Base-by-base conservation (phyloP, 2,329 filamentous ascomycete genomes). In the Ascocoryne sarcoides region DNA sequence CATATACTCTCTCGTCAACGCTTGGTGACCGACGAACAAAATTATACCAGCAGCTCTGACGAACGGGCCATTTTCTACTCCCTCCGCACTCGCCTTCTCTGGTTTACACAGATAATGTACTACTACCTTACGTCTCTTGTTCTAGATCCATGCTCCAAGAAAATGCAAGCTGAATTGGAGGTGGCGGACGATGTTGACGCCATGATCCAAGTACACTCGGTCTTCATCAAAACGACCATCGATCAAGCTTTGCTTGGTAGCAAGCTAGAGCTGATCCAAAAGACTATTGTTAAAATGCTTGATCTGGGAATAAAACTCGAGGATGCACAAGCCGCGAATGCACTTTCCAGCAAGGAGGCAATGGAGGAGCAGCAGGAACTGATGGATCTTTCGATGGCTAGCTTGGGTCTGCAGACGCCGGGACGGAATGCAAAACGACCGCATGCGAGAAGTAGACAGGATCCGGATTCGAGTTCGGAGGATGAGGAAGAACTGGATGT, bases 91-190 rank as follows among this genome's bases (percentile, higher is more conserved):
- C 76, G 74, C 36, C 68, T 94, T 3, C 64, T 88, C 9, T 90
- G 85, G 82, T 90, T 94, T 61, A 75, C 76, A 48, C 82, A 80
- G 47, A 76, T 73, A 0, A 54, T 95, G 1, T 81, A 86, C 53
- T 79, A 79, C 7, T 92, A 95, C 56, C 65, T 94, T 4, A 80
- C 79, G 3, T 81, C 78, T 12, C 71, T 87, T 2, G 83, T 89
- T 1, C 68, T 94, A 1, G 72, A 71, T 0, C 74, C 78, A 0
- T 69, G 77, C 16, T 74, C 71, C 2, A 55, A 61, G 2, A 65
- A 68, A 20, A 73, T 95, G 65, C 64, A 65, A 4, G 58, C 61
- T 2, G 65, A 70, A 0, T 69, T 95, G 37, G 61, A 63, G 10
- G 63, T 65, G 4, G 77, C 85, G 0, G 68, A 72, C 18, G 86